These are phyloP conservation scores for Podaxis rugospora DNA, from an alignment of 768 basidiomycete species.

Conservation along the genomic window DNA sequence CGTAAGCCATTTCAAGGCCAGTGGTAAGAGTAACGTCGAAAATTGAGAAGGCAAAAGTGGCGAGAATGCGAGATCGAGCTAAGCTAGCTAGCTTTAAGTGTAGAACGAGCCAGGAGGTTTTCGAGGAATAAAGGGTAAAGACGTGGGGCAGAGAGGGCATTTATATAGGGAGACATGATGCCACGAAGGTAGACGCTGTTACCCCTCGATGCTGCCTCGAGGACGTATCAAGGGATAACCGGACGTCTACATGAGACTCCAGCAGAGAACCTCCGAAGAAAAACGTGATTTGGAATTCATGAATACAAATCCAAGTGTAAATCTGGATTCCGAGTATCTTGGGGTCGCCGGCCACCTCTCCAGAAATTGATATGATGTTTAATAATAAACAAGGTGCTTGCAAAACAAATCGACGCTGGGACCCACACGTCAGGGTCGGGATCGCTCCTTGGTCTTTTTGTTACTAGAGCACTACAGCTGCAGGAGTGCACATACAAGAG, in stretches of 20 bases:
- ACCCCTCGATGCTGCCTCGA: constrained; percentile 12
- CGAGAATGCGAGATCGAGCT: not conserved
- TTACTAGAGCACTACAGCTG: not conserved
- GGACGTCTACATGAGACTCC: not conserved
- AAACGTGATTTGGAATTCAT: not conserved
- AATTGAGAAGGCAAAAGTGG: not conserved
- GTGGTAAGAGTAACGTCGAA: not conserved
- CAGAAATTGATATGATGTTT: not conserved
- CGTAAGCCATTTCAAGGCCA: constrained; percentile 16
- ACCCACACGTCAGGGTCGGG: not conserved
- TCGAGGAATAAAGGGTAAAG: not conserved
- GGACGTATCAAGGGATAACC: constrained; percentile 3
- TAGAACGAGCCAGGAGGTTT: not conserved
- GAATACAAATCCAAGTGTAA: not conserved
- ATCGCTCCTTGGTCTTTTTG: not conserved
- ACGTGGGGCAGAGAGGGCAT: not conserved
- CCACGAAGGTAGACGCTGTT: constrained; percentile 3
- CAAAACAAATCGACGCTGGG: not conserved
- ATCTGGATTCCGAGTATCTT: not conserved
- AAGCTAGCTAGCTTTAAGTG: not conserved
- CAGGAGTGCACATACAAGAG: not conserved
- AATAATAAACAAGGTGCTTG: not conserved
- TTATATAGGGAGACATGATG: constrained; percentile 1
- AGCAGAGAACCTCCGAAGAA: not conserved
- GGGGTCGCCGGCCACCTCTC: not conserved